phyloP scores from a whole-genome alignment of 2,329 filamentous ascomycete genomes.

The Cordyceps cicadae region DNA sequence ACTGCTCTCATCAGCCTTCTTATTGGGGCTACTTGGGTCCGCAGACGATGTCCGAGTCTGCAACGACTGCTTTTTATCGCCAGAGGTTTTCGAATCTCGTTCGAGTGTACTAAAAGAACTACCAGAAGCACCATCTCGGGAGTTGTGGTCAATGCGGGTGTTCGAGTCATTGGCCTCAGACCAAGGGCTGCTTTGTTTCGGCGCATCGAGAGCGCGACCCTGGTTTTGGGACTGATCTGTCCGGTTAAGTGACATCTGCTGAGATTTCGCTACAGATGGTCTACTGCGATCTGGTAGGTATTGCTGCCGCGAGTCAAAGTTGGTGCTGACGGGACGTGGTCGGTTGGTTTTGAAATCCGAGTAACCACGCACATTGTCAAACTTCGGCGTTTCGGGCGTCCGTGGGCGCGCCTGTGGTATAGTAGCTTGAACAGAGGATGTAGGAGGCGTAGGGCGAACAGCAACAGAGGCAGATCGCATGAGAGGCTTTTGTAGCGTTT shows the following conservation, averaged over 20 bases:
- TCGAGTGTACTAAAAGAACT: slow-evolving; percentile 94
- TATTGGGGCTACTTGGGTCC: slow-evolving; percentile 26
- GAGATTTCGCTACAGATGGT: slow-evolving; percentile 48
- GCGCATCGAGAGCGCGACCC: neutral
- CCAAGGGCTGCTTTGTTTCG: neutral
- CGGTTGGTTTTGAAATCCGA: slow-evolving; percentile 32
- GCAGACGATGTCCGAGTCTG: neutral
- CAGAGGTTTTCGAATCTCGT: slow-evolving; percentile 42
- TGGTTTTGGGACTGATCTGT: neutral
- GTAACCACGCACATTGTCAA: slow-evolving; percentile 10
- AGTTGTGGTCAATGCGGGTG: slow-evolving; percentile 32
- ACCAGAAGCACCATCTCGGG: slow-evolving; percentile 81
- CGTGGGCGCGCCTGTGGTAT: neutral
- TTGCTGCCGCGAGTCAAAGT: slow-evolving; percentile 47
- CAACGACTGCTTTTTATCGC: neutral
- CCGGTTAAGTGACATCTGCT: neutral
- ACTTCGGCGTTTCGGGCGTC: slow-evolving; percentile 4
- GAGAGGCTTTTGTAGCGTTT: neutral
- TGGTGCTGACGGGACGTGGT: slow-evolving; percentile 70
- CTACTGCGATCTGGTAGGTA: slow-evolving; percentile 38
- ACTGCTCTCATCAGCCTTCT: slow-evolving; percentile 51
- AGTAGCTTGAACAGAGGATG: neutral
- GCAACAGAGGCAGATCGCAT: slow-evolving; percentile 1
- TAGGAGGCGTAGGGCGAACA: neutral
- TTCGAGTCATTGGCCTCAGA: neutral